Conservation (phyloP, 2,329 filamentous ascomycete species). For the Phaeosphaeria sp. region DNA sequence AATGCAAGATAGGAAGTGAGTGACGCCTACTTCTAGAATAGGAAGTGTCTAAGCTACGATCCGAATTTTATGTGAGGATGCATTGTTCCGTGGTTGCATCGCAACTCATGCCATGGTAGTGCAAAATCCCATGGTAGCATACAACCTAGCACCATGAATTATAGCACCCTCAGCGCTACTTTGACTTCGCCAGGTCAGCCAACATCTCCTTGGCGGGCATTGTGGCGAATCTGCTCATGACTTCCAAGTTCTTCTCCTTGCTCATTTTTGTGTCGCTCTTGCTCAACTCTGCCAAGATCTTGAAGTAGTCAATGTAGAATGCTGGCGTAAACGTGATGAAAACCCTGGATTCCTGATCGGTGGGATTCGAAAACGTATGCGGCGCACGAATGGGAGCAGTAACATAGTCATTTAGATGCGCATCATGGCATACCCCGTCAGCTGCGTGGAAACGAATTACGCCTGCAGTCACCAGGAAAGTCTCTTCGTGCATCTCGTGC, state of each 20-base stretch:
- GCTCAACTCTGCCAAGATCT: conserved; percentile 56
- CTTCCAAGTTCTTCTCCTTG: conserved; percentile 56
- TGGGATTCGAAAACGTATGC: conserved; percentile 64
- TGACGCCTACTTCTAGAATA: too few relatives aligned
- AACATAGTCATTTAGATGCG: conserved; percentile 61
- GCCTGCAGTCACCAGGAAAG: conserved; percentile 62
- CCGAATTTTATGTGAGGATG: too few relatives aligned
- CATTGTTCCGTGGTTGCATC: too few relatives aligned
- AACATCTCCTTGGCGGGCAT: conserved; percentile 53
- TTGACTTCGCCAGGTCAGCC: conserved; percentile 25
- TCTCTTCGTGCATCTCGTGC: conserved; percentile 65
- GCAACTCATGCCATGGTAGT: too few relatives aligned
- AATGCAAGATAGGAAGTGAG: too few relatives aligned
- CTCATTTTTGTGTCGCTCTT: conserved; percentile 55
- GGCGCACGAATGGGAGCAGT: conserved; percentile 62
- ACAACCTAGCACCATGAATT: too few relatives aligned
- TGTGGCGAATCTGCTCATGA: conserved; percentile 60
- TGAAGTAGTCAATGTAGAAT: conserved; percentile 66
- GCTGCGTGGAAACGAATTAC: conserved; percentile 60
- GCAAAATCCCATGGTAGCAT: too few relatives aligned
- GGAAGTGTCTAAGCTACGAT: too few relatives aligned
- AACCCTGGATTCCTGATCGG: conserved; percentile 60
- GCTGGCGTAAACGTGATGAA: conserved; percentile 65
- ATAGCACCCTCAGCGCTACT: neutral
- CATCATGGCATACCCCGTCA: conserved; percentile 54